phyloP scores from a whole-genome alignment of 176 grass and related monocot genomes.

The Oryza meridionalis region DNA sequence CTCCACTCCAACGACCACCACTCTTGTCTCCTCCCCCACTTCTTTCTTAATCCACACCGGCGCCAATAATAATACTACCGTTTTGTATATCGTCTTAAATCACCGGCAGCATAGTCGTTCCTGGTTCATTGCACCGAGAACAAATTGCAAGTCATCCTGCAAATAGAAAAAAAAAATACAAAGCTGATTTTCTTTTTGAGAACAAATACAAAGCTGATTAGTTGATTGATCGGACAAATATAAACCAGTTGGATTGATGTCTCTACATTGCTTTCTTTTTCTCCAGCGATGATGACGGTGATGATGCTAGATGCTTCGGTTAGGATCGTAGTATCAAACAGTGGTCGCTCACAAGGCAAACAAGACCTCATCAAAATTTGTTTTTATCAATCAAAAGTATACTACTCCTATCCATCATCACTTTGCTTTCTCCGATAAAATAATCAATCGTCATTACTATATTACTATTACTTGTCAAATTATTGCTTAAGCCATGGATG shows the following conservation, averaged over 20 bases:
- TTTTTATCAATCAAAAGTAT: conserved; percentile 7
- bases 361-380: not conserved
- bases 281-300: too few relatives aligned
- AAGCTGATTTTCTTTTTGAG: too few relatives aligned
- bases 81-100: too few relatives aligned
- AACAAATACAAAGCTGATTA: not conserved
- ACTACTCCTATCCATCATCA: too few relatives aligned
- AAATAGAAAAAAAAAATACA: too few relatives aligned
- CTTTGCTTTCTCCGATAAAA: not conserved
- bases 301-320: not conserved
- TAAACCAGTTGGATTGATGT: not conserved
- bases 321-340: conserved; percentile 1
- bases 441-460: not conserved
- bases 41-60: too few relatives aligned
- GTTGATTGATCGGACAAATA: not conserved
- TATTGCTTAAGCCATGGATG: not conserved
- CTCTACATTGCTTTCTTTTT: not conserved
- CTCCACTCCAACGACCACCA: not conserved
- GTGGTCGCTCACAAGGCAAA: conserved; percentile 3
- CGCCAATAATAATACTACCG: too few relatives aligned
- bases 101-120: too few relatives aligned
- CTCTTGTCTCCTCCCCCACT: not conserved
- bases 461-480: not conserved
- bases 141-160: too few relatives aligned
- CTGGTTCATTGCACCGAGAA: too few relatives aligned